Conservation (phyloP, 352 stramenopile species). For the Thalassiosira delicatula region DNA sequence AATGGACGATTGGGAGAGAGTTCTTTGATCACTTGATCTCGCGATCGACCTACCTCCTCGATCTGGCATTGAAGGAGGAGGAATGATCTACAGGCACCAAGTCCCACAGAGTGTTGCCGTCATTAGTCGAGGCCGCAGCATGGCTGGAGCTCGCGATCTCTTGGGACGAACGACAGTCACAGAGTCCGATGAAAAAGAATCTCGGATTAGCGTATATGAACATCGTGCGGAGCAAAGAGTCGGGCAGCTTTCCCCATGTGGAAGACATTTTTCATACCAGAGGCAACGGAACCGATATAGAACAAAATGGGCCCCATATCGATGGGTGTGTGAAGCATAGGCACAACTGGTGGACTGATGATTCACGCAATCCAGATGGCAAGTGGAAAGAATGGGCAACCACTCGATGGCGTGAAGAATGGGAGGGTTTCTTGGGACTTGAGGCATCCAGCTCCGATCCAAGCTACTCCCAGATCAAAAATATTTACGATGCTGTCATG, state of each 20-base stretch:
- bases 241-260: conserved; percentile 29
- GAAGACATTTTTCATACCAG: conserved; percentile 53
- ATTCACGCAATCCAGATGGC: background rate
- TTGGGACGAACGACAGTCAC: conserved; percentile 84
- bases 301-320: background rate
- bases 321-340: background rate
- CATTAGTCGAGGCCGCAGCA: conserved; percentile 85
- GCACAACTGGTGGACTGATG: conserved; percentile 49
- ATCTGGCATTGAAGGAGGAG: conserved; percentile 86
- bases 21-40: conserved; percentile 79
- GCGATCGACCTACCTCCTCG: conserved; percentile 88
- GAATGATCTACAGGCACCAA: conserved; percentile 22
- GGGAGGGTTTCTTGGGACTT: conserved; percentile 58
- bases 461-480: conserved; percentile 57
- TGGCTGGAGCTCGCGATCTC: conserved; percentile 83
- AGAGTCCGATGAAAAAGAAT: conserved; percentile 89
- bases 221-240: conserved; percentile 84
- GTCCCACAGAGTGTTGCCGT: conserved; percentile 43
- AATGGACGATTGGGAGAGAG: conserved; percentile 89
- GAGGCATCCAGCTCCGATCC: conserved; percentile 47
- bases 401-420: conserved; percentile 53
- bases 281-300: background rate
- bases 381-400: conserved; percentile 67
- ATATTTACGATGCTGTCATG: conserved; percentile 64
- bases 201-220: conserved; percentile 92